Evolutionary conservation across 805 yeast species (phyloP).

Genomic region (Kuraishia floccosa): DNA sequence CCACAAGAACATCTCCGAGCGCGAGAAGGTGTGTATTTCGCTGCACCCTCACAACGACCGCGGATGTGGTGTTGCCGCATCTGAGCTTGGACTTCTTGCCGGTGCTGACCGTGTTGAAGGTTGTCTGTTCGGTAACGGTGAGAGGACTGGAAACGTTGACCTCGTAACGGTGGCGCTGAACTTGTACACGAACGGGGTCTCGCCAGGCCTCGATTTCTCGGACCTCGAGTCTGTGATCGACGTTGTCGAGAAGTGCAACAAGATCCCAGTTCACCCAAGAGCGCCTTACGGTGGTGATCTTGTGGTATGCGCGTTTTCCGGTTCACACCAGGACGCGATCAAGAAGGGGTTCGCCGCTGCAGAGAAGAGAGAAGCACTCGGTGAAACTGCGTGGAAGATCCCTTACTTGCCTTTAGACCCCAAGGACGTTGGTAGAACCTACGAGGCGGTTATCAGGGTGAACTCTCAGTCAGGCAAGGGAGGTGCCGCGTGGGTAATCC

Average conservation of each 20-base stretch:
- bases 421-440: slow-evolving; percentile 75
- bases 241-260: slow-evolving; percentile 69
- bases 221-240: slow-evolving; percentile 58
- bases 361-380: slow-evolving; percentile 23
- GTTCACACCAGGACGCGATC: slow-evolving; percentile 85
- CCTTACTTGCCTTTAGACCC: slow-evolving; percentile 85
- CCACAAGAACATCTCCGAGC: slow-evolving; percentile 43
- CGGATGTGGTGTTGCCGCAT: slow-evolving; percentile 86
- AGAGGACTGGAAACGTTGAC: slow-evolving; percentile 82
- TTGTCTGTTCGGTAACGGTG: slow-evolving; percentile 78
- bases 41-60: slow-evolving; percentile 80
- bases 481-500: slow-evolving; percentile 82
- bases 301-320: slow-evolving; percentile 82
- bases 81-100: slow-evolving; percentile 70
- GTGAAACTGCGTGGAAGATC: slow-evolving; percentile 45
- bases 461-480: slow-evolving; percentile 86
- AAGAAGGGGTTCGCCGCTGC: slow-evolving; percentile 63
- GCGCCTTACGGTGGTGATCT: slow-evolving; percentile 80
- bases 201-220: slow-evolving; percentile 62
- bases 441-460: slow-evolving; percentile 85
- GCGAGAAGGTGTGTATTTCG: slow-evolving; percentile 65
- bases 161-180: slow-evolving; percentile 69
- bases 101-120: slow-evolving; percentile 90
- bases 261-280: slow-evolving; percentile 62
- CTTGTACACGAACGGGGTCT: slow-evolving; percentile 68